Conservation (phyloP, 2,329 filamentous ascomycete genomes). For the Albifimbria verrucaria region DNA sequence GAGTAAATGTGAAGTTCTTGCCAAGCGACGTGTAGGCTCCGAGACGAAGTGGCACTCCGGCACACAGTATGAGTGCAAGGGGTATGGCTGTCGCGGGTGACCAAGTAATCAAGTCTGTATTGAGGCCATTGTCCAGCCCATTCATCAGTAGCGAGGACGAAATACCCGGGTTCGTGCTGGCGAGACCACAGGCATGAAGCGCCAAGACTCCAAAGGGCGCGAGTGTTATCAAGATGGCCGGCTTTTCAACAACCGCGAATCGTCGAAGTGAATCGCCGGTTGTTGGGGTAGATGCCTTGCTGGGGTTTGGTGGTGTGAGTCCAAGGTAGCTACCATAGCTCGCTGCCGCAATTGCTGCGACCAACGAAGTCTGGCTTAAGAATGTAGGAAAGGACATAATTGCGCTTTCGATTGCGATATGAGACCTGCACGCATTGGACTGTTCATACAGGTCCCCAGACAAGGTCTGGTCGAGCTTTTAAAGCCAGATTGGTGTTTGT, state of each 20-base stretch:
- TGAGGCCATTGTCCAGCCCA: conserved; percentile 28
- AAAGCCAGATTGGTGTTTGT: no score
- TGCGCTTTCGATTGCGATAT: no score
- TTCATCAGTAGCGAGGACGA: conserved; percentile 21
- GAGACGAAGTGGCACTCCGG: conserved; percentile 27
- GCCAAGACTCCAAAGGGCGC: conserved; percentile 19
- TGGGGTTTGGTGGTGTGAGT: conserved; percentile 28
- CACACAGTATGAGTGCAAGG: conserved; percentile 26
- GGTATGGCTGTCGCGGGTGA: conserved; percentile 30
- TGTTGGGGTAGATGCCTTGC: conserved; percentile 1
- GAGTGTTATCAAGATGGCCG: conserved; percentile 15
- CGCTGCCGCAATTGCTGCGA: conserved; percentile 22
- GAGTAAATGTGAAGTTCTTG: conserved; percentile 49
- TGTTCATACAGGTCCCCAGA: no score
- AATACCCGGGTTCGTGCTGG: conserved; percentile 11
- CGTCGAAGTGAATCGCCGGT: conserved; percentile 18
- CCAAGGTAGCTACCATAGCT: conserved; percentile 25
- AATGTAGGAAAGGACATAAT: conserved; percentile 10
- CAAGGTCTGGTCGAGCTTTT: no score
- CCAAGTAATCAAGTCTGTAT: conserved; percentile 31
- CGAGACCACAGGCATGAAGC: conserved; percentile 16
- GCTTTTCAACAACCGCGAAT: conserved; percentile 22
- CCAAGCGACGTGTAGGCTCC: conserved; percentile 43
- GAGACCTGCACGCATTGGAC: no score
- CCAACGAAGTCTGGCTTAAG: conserved; percentile 13